Conservation (phyloP, 2,329 filamentous ascomycete genomes). For the Phialocephala sp. region DNA sequence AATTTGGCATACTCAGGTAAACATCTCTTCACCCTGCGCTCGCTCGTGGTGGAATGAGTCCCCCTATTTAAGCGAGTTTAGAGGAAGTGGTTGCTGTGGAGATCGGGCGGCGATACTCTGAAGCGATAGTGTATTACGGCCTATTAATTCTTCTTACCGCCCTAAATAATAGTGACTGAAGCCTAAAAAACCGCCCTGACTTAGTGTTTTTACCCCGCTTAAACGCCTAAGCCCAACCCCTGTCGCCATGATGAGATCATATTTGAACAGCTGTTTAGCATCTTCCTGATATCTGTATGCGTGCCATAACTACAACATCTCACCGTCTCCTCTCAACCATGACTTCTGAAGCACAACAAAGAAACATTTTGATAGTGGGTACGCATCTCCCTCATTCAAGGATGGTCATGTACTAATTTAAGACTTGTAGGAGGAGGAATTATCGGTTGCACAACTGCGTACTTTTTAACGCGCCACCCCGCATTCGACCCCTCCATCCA, state of each 20-base stretch:
- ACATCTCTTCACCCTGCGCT: not conserved
- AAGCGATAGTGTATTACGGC: too few species aligned
- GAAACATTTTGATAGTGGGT: slow-evolving; percentile 44
- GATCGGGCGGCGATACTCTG: too few species aligned
- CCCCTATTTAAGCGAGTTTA: too few species aligned
- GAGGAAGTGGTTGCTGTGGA: too few species aligned
- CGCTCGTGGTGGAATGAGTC: not conserved
- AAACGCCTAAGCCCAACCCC: not conserved
- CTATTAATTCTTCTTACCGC: not conserved
- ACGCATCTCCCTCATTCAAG: slow-evolving; percentile 15
- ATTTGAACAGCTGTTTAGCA: not conserved
- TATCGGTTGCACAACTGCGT: slow-evolving; percentile 89
- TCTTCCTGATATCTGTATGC: not conserved
- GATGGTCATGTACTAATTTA: slow-evolving; percentile 8
- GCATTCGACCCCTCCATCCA: slow-evolving; percentile 77
- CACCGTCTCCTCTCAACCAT: slow-evolving; percentile 18
- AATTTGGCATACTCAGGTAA: not conserved
- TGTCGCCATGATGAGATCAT: not conserved
- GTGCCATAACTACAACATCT: not conserved
- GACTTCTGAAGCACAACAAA: slow-evolving; percentile 26
- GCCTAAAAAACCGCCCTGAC: not conserved
- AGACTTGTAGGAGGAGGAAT: slow-evolving; percentile 71
- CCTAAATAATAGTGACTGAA: not conserved
- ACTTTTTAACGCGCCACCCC: slow-evolving; percentile 87
- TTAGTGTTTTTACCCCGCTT: not conserved